phyloP scores from a whole-genome alignment of 1,284 basidiomycete species.

The Puccinia triticina region DNA sequence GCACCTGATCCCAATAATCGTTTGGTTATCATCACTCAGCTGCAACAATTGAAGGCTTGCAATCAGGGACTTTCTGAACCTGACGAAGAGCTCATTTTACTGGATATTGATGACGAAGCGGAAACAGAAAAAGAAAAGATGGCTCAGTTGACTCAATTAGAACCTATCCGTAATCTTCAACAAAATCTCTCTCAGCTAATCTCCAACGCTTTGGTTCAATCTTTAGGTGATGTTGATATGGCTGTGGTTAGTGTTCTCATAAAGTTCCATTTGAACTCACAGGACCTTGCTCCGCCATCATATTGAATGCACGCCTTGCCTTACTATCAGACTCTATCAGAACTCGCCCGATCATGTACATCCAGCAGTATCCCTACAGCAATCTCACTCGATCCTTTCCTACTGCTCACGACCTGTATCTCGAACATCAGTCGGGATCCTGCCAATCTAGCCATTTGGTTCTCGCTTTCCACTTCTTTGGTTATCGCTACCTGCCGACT shows the following conservation, averaged over 20 bases:
- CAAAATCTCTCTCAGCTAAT: slow-evolving; percentile 52
- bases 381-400: slow-evolving; percentile 31
- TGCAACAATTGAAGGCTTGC: slow-evolving; percentile 55
- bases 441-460: slow-evolving; percentile 39
- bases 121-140: slow-evolving; percentile 50
- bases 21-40: slow-evolving; percentile 54
- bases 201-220: slow-evolving; percentile 52
- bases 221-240: slow-evolving; percentile 54
- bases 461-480: slow-evolving; percentile 44
- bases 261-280: neutral
- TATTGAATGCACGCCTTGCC: neutral
- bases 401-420: slow-evolving; percentile 29
- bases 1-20: slow-evolving; percentile 49
- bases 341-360: slow-evolving; percentile 34
- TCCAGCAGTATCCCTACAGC: slow-evolving; percentile 37
- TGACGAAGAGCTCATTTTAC: slow-evolving; percentile 56
- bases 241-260: slow-evolving; percentile 50
- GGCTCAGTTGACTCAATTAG: slow-evolving; percentile 46
- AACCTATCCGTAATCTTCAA: slow-evolving; percentile 53
- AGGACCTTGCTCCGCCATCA: neutral
- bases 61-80: slow-evolving; percentile 57
- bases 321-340: slow-evolving; percentile 20
- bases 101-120: slow-evolving; percentile 54
- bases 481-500: slow-evolving; percentile 17
- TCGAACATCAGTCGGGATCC: slow-evolving; percentile 31